Evolutionary conservation across 495 filamentous ascomycete species (phyloP).

Genomic region (Penicillium cinerascens): DNA sequence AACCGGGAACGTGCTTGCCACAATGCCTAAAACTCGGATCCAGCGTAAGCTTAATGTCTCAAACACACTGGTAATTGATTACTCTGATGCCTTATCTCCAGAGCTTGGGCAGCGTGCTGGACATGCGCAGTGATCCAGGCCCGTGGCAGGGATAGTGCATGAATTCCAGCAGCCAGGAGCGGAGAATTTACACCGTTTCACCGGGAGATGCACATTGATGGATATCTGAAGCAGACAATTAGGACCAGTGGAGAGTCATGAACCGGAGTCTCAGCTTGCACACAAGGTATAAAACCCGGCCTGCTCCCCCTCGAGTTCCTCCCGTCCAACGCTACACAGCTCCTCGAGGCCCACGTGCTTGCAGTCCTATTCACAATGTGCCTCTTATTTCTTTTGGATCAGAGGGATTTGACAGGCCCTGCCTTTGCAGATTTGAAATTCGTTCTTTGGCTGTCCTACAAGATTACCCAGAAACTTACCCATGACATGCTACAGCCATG

Average conservation of each 20-base stretch:
- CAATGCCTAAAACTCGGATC: neutral
- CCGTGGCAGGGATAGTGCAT: neutral
- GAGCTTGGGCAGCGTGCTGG: neutral
- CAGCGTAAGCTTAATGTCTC: neutral
- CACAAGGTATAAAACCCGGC: neutral
- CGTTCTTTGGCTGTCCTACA: constrained; percentile 17
- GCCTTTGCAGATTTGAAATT: constrained; percentile 10
- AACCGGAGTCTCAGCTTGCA: neutral
- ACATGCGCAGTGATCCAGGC: neutral
- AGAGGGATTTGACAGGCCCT: neutral
- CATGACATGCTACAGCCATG: neutral
- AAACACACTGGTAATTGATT: neutral
- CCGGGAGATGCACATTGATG: constrained; percentile 1
- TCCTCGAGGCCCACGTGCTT: constrained; percentile 1
- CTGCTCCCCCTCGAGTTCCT: neutral
- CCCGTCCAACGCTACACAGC: neutral
- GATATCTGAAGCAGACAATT: neutral
- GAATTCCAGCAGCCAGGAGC: neutral
- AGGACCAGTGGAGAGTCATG: neutral
- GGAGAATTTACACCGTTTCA: constrained; percentile 9
- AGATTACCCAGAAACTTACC: constrained; percentile 14
- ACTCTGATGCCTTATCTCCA: neutral
- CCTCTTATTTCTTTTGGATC: neutral
- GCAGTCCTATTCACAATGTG: neutral
- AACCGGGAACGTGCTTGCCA: neutral